Evolutionary conservation across 306 rosid species (phyloP), one percentile per base, ranked within the genome.

Genomic region (Acacia acuminata): DNA sequence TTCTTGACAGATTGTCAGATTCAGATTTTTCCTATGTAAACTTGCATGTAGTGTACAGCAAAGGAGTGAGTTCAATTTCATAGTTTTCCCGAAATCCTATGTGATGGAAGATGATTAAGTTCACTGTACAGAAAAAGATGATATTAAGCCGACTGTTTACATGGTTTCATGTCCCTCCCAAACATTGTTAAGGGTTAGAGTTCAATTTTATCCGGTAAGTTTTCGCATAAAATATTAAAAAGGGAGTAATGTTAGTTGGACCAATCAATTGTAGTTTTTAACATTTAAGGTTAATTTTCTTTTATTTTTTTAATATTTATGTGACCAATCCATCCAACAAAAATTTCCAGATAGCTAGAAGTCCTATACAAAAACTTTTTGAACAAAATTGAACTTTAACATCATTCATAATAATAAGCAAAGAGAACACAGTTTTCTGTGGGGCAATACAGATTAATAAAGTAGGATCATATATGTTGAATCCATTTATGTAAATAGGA

Each of bases 21-120:
- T 76, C 70, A 69, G 50, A 68, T 53, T 72, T 68, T 77, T 48
- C 77, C 70, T 20, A 61, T 65, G 84, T 76, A 84, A 38, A 80
- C 79, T 79, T 82, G 55, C 80, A 64, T 76, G 14, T 12, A 61
- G 67, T 88, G 93, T 91, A 91, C 69, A 93, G 89, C 76, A 82
- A n/a, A 81, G 34, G 82, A 50, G 84, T 66, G 82, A 73, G 79
- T 81, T 83, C 76, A 76, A 71, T 80, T 77, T 71, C 75, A 51
- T 77, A 87, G 30, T 80, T 80, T 75, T 56, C 25, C 69, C 61
- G 64, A 77, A 77, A 75, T 80, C 50, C 70, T 79, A 22, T 10
- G 42, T 13, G 19, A 65, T 73, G 72, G 32, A 73, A 76, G 83
- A 69, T 82, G 83, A 76, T 70, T 79, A 25, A 69, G 76, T 43